Evolutionary conservation across 352 stramenopile species (phyloP).

Genomic region (Phytophthora pisi): DNA sequence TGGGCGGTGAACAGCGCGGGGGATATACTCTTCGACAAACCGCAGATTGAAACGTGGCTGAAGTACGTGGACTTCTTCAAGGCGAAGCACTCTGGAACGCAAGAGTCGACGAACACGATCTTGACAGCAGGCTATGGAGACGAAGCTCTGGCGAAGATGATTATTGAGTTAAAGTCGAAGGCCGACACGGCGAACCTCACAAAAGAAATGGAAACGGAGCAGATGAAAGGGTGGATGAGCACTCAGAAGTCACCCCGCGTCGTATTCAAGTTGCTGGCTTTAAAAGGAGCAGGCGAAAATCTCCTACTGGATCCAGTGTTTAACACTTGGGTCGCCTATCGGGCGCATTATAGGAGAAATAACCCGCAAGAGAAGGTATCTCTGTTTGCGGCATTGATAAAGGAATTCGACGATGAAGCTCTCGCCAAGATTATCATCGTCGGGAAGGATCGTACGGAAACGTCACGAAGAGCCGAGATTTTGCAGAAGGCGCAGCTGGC

Average conservation of each 20-base stretch:
- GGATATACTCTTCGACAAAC: constrained; percentile 7
- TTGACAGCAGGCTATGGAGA: not conserved
- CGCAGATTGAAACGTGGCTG: not conserved
- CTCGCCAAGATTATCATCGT: not conserved
- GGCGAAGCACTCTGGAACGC: not conserved
- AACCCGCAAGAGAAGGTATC: not conserved
- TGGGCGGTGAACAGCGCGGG: not conserved
- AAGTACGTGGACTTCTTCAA: not conserved
- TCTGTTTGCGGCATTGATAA: not conserved
- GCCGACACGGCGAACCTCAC: not conserved
- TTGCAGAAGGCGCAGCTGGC: not conserved
- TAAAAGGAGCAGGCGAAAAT: not conserved
- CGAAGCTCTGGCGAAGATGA: constrained; percentile 2
- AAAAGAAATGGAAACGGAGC: not conserved
- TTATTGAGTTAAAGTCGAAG: not conserved
- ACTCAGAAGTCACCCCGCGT: not conserved
- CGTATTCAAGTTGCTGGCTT: too few relatives aligned
- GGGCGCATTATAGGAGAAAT: accelerated
- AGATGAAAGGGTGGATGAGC: not conserved
- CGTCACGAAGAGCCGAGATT: not conserved
- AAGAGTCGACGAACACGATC: not conserved
- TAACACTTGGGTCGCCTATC: not conserved
- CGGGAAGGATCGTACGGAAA: too few relatives aligned
- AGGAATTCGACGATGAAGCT: not conserved
- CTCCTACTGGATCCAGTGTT: not conserved